phyloP scores from a whole-genome alignment of 257 asterid species.

The Jacaranda copaia region DNA sequence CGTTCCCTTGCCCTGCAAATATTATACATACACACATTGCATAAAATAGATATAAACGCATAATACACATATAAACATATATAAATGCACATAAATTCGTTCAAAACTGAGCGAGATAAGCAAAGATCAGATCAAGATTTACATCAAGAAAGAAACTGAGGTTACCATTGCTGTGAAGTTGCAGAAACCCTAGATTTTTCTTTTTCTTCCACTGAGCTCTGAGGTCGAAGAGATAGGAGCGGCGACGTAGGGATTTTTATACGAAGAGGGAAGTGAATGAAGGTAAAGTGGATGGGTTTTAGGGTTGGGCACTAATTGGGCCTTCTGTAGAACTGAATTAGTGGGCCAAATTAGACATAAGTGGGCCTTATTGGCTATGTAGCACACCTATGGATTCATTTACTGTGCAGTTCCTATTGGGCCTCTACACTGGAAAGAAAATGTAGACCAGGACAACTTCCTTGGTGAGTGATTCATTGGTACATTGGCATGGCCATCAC shows the following conservation, averaged over 20 bases:
- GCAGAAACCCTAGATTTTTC: constrained; percentile 34
- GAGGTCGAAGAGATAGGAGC: constrained; percentile 6
- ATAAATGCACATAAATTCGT: background rate
- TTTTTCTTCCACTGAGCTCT: constrained; percentile 2
- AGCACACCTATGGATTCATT: no score
- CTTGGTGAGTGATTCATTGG: no score
- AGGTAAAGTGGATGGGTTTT: constrained; percentile 23
- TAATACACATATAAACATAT: background rate
- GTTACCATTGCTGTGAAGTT: constrained; percentile 40
- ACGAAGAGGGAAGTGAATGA: background rate
- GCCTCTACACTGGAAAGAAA: no score
- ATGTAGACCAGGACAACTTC: no score
- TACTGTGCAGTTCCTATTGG: no score
- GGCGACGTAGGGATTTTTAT: constrained; percentile 30
- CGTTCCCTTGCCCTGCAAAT: constrained; percentile 49
- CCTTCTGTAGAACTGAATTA: background rate
- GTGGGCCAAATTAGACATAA: background rate
- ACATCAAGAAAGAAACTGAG: background rate
- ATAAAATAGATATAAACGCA: background rate
- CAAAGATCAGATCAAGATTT: background rate
- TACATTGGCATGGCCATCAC: no score
- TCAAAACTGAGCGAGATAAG: background rate
- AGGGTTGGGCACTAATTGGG: constrained; percentile 38
- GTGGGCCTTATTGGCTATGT: no score
- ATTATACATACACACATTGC: constrained; percentile 14